Evolutionary conservation across 768 basidiomycete species (phyloP).

Genomic region (Lentinus tigrinus): DNA sequence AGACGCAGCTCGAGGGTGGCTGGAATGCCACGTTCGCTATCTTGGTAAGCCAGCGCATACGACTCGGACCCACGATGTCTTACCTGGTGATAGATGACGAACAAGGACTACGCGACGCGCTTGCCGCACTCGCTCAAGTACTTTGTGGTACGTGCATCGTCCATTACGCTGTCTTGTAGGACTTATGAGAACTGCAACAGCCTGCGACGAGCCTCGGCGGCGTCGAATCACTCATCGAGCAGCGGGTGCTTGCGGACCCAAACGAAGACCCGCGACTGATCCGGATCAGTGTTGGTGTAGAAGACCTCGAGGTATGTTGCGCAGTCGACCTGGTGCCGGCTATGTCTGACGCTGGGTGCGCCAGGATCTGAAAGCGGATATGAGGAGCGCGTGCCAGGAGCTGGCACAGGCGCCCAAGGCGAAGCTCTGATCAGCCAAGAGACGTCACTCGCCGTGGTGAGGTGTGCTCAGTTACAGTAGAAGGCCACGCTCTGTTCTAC

Average conservation of each 20-base stretch:
- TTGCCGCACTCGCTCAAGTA: constrained; percentile 63
- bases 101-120: constrained; percentile 48
- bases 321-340: neutral
- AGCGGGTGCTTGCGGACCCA: constrained; percentile 60
- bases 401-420: constrained; percentile 27
- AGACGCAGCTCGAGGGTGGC: constrained; percentile 71
- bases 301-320: constrained; percentile 67
- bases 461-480: too few species aligned
- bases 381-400: constrained; percentile 53
- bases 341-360: neutral
- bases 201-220: constrained; percentile 85
- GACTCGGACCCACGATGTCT: too few species aligned
- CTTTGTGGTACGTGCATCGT: constrained; percentile 58
- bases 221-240: constrained; percentile 82
- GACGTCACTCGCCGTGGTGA: too few species aligned
- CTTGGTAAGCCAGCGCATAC: constrained; percentile 40
- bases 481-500: too few species aligned
- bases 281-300: constrained; percentile 79
- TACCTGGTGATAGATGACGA: constrained; percentile 41
- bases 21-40: constrained; percentile 76
- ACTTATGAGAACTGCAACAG: constrained; percentile 35
- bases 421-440: constrained; percentile 15
- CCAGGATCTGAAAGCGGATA: constrained; percentile 73
- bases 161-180: neutral
- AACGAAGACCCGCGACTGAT: constrained; percentile 65